Base-by-base conservation (phyloP, 2,329 filamentous ascomycete species). In the Cercospora sp. region DNA sequence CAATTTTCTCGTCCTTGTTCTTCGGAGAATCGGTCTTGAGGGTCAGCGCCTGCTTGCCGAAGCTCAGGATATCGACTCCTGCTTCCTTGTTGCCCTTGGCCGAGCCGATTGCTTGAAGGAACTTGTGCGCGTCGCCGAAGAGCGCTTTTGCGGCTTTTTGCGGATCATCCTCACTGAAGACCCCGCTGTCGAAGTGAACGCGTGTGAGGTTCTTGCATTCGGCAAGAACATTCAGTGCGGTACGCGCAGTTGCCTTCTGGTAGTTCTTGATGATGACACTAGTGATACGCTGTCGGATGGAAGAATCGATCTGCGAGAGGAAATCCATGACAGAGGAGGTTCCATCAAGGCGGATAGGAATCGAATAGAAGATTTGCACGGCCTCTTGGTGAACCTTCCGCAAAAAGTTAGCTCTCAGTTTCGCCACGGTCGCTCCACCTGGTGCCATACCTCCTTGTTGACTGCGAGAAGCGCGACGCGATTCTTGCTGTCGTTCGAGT, bases 71-170 rank as follows among this genome's bases (percentile, higher is more conserved):
- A 30, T 76, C 71, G 8, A 79, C 69, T 5, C 71, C 77, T 2
- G 71, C 74, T 13, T 51, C 48, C 65, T 76, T 77, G 51, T 74
- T 55, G 30, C 74, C 75, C 57, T 70, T 72, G 7, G 48, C 58
- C 5, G 45, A 48, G 16, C 70, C 74, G 16, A 77, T 63, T 1
- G 71, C 66, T 45, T 75, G 70, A 9, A 78, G 69, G 33, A 78
- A 75, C 36, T 76, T 75, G 60, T 72, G 73, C 23, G 75, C 74
- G 36, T 80, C 78, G 42, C 72, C 72, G 73, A 74, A 76, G 72
- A 81, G 77, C 7, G 67, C 57, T 66, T 77, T 78, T 42, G 78
- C 77, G 1, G 78, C 76, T 62, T 77, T 80, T 26, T 63, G 67
- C 0, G 77, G 75, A 30, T 77, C 76, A 39, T 63, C 70, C 20